Evolutionary conservation across 805 yeast species (phyloP), one percentile per base, ranked within the genome.

Genomic region (Komagataella phaffii): DNA sequence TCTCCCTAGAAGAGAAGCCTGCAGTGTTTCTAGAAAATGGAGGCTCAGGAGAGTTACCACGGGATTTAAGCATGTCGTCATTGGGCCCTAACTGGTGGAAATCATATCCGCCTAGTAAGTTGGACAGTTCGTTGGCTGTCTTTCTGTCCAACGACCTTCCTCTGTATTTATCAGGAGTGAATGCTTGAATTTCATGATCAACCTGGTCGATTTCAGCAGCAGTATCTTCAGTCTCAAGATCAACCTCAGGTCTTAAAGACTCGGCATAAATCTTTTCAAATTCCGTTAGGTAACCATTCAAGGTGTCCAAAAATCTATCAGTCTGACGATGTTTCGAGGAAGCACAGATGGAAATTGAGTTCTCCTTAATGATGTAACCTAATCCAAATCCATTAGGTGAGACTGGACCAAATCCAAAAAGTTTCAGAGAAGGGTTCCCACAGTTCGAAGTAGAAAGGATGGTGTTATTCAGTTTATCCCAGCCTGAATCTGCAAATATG

Each of bases 361-460:
- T 86, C 46, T 73, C 79, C 64, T 90, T 88, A 58, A 89, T 84
- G 57, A 89, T 87, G 64, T 89, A 89, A 3, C 96, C 96, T 44
- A 89, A 76, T n/a, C 96, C 96, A 65, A 84, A 88, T 2, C 97
- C 97, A 61, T 87, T 90, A 49, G 88, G 84, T 12, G 85, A 74
- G 1, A 88, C 90, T 2, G 97, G 96, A 3, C 96, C 95, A 61
- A 89, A 89, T 0, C 97, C 97, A 70, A 89, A 89, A 49, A 84
- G 72, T 55, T 85, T 81, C 53, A 89, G 72, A 1, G 96, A 85
- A 5, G 96, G 95, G 63, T 89, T 89, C 44, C 96, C 96, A 69
- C 97, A 89, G 65, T 89, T 89, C 17, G 90, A 81, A 4, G 93
- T 85, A 12, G 95, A 85, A 23, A 89, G 70, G 18, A 88, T 76